Conservation (phyloP, 345 rosid species). For the Euphorbia peplus region DNA sequence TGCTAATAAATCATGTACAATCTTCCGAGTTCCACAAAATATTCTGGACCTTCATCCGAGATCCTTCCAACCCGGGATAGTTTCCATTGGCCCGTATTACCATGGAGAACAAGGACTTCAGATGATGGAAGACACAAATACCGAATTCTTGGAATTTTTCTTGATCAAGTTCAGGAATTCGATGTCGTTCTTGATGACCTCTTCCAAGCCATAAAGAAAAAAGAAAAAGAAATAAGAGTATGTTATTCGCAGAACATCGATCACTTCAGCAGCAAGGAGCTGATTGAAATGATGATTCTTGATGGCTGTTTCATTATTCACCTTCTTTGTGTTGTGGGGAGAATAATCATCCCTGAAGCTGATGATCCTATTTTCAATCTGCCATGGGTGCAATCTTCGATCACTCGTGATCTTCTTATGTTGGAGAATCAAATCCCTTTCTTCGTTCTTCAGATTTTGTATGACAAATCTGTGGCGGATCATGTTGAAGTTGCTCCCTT, state of each 20-base stretch:
- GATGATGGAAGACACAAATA: conserved; percentile 48
- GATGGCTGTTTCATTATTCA: conserved; percentile 63
- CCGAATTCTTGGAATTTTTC: conserved; percentile 1
- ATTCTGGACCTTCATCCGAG: too few relatives aligned
- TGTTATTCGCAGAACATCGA: conserved; percentile 6
- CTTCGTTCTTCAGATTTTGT: conserved; percentile 42
- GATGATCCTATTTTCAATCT: conserved; percentile 50
- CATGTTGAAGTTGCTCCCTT: conserved; percentile 18
- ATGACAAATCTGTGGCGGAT: conserved; percentile 12
- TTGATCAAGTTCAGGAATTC: neutral
- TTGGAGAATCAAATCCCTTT: conserved; percentile 64
- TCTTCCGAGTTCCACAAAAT: conserved; percentile 36
- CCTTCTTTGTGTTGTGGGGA: conserved; percentile 43
- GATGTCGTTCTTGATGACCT: neutral
- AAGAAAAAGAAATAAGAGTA: neutral
- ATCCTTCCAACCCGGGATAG: conserved; percentile 39
- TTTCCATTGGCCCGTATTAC: conserved; percentile 51
- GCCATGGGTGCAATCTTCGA: conserved; percentile 44
- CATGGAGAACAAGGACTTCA: conserved; percentile 30
- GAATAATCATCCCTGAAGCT: conserved; percentile 25
- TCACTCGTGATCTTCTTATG: conserved; percentile 45
- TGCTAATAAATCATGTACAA: conserved; percentile 35
- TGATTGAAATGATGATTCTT: conserved; percentile 49
- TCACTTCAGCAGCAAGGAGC: neutral
- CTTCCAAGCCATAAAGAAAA: neutral